Conservation (phyloP, 495 filamentous ascomycete genomes). For the Hyaloscypha bicolor region DNA sequence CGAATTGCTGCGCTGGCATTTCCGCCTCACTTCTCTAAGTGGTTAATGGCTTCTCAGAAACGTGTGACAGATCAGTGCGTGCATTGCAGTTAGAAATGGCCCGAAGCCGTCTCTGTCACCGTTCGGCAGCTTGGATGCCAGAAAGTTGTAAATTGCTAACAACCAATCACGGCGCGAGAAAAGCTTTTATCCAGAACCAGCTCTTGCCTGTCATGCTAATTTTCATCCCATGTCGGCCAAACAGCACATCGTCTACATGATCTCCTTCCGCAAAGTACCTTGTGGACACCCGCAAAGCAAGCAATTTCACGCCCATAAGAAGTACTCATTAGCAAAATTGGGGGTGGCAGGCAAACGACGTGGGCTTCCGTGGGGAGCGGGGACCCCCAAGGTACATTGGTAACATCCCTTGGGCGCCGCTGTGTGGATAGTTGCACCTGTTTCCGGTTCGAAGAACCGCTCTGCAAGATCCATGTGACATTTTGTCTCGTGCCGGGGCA, state of each 20-base stretch:
- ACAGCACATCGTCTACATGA: neutral
- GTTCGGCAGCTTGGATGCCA: too few species aligned
- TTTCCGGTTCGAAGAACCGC: too few species aligned
- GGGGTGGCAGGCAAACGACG: neutral
- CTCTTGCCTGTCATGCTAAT: too few species aligned
- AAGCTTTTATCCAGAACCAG: too few species aligned
- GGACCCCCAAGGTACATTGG: neutral
- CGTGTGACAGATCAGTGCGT: too few species aligned
- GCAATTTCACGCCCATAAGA: neutral
- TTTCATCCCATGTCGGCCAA: neutral
- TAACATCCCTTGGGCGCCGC: neutral
- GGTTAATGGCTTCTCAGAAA: too few species aligned
- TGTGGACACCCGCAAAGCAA: neutral
- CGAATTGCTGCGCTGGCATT: neutral
- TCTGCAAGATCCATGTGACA: neutral
- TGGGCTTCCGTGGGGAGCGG: neutral
- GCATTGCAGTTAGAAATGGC: too few species aligned
- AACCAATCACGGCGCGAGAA: too few species aligned
- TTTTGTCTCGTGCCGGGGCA: neutral
- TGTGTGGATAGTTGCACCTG: neutral
- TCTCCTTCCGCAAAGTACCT: neutral
- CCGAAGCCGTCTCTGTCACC: too few species aligned
- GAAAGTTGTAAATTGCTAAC: too few species aligned
- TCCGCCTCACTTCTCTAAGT: neutral
- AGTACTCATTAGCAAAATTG: neutral